Evolutionary conservation across 129 eudicot species (phyloP), one percentile per base, ranked within the genome.

Genomic region (Escallonia herrerae): DNA sequence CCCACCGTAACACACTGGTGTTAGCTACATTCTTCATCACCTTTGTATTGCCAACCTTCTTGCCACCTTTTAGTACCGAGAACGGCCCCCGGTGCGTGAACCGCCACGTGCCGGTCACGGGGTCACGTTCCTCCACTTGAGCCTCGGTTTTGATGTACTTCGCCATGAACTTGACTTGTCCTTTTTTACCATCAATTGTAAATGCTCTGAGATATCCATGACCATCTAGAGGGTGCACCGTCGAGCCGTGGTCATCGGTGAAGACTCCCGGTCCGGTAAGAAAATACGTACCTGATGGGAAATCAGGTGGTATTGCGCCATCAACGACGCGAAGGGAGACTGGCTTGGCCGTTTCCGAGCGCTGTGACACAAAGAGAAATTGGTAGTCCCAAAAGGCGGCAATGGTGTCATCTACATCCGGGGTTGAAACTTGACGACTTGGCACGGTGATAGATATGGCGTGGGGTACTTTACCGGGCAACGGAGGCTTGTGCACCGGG

Each of bases 21-120:
- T 93, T 93, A 3, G 98, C 98, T 13, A 93, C 98, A 70, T 93
- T 93, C 68, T 93, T 93, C 98, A 88, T 88, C 14, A 93, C 96
- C 75, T 93, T 93, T 2, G 96, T 88, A 14, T 93, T 93, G 33
- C 96, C 96, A 38, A 88, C 50, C 74, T 74, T 86, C 40, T 81
- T 77, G 42, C 95, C 96, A 6, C 95, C 89, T 71, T 88, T 93
- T 11, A 93, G 60, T 13, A 93, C 98, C 37, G 98, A 93, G 15
- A 93, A 93, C 56, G 96, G 95, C 2, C 98, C 98, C 0, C 98
- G 86, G 74, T 93, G 96, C 3, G 91, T 93, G 76, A 93, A 93
- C 87, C 76, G 75, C 98, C 98, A 93, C 75, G 68, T 56, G 6
- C 95, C 96, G 1, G 83, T 93, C 4, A 54, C 82, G 6, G 77